Conservation (phyloP, 345 rosid genomes). For the Brassica rapa region DNA sequence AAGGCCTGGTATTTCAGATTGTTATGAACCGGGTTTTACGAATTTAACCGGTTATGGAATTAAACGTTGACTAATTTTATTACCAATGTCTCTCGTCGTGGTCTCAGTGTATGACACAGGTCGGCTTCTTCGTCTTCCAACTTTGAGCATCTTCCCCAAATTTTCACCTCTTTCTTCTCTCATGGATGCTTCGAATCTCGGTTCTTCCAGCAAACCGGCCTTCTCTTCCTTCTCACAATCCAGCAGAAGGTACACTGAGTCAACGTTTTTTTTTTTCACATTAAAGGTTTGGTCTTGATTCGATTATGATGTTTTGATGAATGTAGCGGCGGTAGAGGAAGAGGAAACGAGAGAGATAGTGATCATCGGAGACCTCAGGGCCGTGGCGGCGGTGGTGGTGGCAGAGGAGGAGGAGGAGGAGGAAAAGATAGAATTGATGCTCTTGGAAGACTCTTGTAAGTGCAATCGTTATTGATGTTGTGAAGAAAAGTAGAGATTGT, state of each 20-base stretch:
- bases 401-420: conserved; percentile 41
- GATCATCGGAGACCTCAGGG: conserved; percentile 54
- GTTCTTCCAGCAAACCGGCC: conserved; percentile 16
- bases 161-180: not conserved
- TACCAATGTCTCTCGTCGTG: not conserved
- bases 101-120: conserved; percentile 7
- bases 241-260: conserved; percentile 43
- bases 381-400: conserved; percentile 51
- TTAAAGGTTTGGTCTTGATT: not conserved
- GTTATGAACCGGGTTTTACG: not conserved
- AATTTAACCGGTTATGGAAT: conserved; percentile 7
- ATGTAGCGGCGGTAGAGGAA: conserved; percentile 54
- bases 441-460: conserved; percentile 92
- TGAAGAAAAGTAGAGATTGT: not conserved
- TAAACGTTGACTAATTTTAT: not conserved
- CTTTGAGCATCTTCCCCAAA: conserved; percentile 12
- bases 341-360: conserved; percentile 43
- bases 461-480: not conserved
- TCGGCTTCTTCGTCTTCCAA: conserved; percentile 21
- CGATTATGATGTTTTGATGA: not conserved
- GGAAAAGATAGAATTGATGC: conserved; percentile 71
- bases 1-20: not conserved
- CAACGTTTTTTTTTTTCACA: not conserved
- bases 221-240: conserved; percentile 49
- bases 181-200: conserved; percentile 36